Evolutionary conservation across 495 filamentous ascomycete genomes (phyloP), one percentile per base, ranked within the genome.

Genomic region (Penicillium pulvis): DNA sequence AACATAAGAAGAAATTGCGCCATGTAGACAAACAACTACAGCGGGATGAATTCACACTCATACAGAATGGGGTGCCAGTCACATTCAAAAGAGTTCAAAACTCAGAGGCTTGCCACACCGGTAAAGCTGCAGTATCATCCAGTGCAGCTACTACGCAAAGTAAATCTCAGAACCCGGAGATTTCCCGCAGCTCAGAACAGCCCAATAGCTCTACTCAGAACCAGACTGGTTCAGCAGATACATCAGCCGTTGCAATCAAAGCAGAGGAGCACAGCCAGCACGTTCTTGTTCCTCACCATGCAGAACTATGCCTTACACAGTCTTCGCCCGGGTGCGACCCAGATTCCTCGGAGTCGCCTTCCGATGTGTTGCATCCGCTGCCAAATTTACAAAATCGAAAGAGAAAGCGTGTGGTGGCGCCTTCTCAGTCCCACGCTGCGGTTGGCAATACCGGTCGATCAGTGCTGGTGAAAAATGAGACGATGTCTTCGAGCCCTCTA

Each of bases 1-100:
- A 70, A 17, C 71, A 75, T 26, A 83, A 74, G 54, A 71, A 59
- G 61, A 79, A 75, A 59, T 63, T 72, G 12, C 48, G 28, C n/a
- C 57, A 69, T 55, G 73, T 71, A 65, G 71, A 74, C 31, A 71
- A 56, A 9, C 68, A 63, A 42, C 30, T 79, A 23, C 28, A 62
- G 11, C 55, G 57, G 4, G 69, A 71, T 51, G 63, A 71, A 33
- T 77, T 76, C 45, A 69, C 68, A 1, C 24, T 72, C 28, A 24
- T 66, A 14, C 51, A 71, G 23, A 58, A 72, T 26, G 71, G 67
- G 5, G 24, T 19, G 16, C 46, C 47, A 11, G 61, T 73, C 42
- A 72, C 55, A 31, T 76, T 71, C 46, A 61, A 59, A 51, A 69
- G 69, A 33, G 61, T 67, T 6, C 62, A 23, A 53, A 53, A 30